phyloP scores from a whole-genome alignment of 177 flowering plant genomes.

The Tripterygium wilfordii region DNA sequence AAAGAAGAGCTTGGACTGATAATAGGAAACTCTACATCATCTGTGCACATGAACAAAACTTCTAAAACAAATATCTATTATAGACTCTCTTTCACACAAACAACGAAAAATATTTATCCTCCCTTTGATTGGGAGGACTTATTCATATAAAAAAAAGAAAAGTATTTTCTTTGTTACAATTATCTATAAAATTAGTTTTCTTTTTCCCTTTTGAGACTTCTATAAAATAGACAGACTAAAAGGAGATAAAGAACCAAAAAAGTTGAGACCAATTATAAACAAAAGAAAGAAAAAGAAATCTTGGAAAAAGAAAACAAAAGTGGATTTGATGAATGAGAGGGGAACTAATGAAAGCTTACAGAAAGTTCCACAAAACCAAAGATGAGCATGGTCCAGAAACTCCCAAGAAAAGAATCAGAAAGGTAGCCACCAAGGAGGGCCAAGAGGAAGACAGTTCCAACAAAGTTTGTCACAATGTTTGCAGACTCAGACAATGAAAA shows the following conservation, averaged over 20 bases:
- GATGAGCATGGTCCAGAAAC: conserved; percentile 84
- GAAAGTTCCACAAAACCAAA: conserved; percentile 86
- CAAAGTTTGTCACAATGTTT: conserved; percentile 79
- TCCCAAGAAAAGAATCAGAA: conserved; percentile 83
- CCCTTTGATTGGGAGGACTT: too few species aligned
- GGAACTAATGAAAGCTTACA: conserved; percentile 30
- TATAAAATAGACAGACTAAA: not conserved
- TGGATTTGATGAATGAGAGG: not conserved
- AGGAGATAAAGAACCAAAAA: not conserved
- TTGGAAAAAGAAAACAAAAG: not conserved
- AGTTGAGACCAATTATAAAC: not conserved
- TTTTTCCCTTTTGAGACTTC: too few species aligned
- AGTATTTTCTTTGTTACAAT: too few species aligned
- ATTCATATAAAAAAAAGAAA: too few species aligned
- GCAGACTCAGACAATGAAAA: conserved; percentile 74
- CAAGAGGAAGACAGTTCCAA: conserved; percentile 79
- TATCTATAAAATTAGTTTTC: too few species aligned
- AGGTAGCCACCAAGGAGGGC: conserved; percentile 88
- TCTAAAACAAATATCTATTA: too few species aligned
- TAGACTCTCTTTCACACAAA: too few species aligned
- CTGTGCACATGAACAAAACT: too few species aligned
- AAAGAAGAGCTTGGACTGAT: too few species aligned
- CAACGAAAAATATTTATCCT: not conserved
- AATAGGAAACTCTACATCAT: too few species aligned
- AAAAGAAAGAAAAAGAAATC: conserved; percentile 1